Percentiles rank a stretch among this genome's conserved stretches.
phyloP scores from a whole-genome alignment of 2,329 filamentous ascomycete genomes.

The Ophiosphaerella korrae region DNA sequence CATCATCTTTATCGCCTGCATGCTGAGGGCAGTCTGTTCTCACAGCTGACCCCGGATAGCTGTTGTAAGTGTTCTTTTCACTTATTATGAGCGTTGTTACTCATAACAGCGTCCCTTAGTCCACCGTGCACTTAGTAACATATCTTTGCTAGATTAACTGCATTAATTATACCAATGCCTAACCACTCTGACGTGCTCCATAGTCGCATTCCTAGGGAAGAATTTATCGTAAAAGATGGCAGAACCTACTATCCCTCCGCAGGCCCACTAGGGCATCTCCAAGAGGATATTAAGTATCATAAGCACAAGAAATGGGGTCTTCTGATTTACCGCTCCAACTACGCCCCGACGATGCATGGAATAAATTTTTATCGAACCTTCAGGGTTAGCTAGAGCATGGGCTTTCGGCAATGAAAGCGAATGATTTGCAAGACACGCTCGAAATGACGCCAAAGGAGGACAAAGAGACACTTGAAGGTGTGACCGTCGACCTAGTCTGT shows the following conservation, averaged over 20 bases:
- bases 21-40: background rate
- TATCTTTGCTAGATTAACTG: background rate
- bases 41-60: background rate
- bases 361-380: conserved; percentile 6
- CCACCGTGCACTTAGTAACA: too few species aligned
- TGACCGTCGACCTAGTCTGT: background rate
- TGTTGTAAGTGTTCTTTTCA: background rate
- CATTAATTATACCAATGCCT: background rate
- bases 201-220: background rate
- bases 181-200: background rate
- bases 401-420: background rate
- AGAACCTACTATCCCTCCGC: background rate
- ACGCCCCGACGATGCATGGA: conserved; percentile 8
- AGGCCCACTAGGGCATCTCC: background rate
- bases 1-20: background rate
- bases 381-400: background rate
- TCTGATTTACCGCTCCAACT: conserved; percentile 16
- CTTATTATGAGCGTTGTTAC: background rate
- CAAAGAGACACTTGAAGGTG: background rate
- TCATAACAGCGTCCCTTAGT: too few species aligned
- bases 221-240: background rate
- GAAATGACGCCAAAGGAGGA: conserved; percentile 3
- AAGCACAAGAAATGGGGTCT: conserved; percentile 11
- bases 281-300: background rate
- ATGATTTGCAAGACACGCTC: background rate